Conservation (phyloP, 768 basidiomycete genomes). For the Auriscalpium microsporum region DNA sequence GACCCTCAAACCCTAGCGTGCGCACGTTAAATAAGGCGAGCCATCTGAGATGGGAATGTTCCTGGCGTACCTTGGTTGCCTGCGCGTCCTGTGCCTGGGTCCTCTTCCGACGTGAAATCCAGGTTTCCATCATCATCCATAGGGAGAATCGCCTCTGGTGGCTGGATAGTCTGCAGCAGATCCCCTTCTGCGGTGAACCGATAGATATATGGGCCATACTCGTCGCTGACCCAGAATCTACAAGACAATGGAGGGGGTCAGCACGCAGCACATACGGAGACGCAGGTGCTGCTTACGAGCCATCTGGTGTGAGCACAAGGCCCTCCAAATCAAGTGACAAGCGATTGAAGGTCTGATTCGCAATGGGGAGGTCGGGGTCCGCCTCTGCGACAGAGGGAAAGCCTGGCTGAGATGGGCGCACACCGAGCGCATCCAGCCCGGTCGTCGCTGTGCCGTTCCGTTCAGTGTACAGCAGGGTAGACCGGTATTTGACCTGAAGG, state of each 20-base stretch:
- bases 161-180: conserved; percentile 48
- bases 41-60: not conserved
- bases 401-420: conserved; percentile 31
- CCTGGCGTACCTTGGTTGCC: conserved; percentile 41
- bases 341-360: conserved; percentile 38
- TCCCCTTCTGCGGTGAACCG: conserved; percentile 37
- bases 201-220: conserved; percentile 64
- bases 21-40: not conserved
- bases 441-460: conserved; percentile 37
- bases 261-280: not conserved
- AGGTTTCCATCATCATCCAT: conserved; percentile 32
- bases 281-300: conserved; percentile 33
- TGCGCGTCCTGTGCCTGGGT: conserved; percentile 44
- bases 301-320: conserved; percentile 46
- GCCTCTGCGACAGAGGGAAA: conserved; percentile 24
- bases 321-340: conserved; percentile 54
- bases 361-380: conserved; percentile 39
- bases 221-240: conserved; percentile 60
- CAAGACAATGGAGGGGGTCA: not conserved
- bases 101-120: conserved; percentile 41
- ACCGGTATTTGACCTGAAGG: conserved; percentile 39
- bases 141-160: conserved; percentile 50
- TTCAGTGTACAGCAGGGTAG: conserved; percentile 44
- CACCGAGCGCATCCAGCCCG: conserved; percentile 45
- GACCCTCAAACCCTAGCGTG: conserved; percentile 45